phyloP scores from a whole-genome alignment of 2,329 filamentous ascomycete genomes.

The Penicillium occitanis region DNA sequence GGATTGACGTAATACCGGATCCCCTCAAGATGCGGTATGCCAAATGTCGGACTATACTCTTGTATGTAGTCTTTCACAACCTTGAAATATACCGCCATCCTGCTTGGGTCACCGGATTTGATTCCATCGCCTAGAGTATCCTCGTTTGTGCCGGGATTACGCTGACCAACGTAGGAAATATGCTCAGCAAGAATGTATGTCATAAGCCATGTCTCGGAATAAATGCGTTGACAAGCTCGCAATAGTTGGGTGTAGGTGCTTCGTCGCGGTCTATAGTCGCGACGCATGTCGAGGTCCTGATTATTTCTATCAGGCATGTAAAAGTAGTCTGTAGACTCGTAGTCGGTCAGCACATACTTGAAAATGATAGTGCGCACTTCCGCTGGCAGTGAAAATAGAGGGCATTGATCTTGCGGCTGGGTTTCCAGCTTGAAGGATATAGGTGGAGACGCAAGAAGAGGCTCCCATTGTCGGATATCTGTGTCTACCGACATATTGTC shows the following conservation, averaged over 20 bases:
- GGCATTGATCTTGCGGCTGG: neutral
- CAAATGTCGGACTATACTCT: no score
- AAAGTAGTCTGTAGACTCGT: neutral
- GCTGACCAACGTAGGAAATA: neutral
- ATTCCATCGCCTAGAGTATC: neutral
- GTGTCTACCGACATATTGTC: neutral
- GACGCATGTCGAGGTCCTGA: neutral
- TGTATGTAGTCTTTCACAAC: neutral
- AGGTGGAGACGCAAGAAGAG: neutral
- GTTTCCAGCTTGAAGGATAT: neutral
- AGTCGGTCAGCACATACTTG: neutral
- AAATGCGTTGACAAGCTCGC: constrained; percentile 46
- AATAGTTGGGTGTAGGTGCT: constrained; percentile 48
- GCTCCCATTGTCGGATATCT: neutral
- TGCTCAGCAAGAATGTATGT: neutral
- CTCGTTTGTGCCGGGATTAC: neutral
- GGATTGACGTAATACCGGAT: neutral
- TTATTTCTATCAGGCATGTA: neutral
- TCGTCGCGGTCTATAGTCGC: neutral
- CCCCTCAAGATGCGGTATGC: neutral
- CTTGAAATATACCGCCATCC: neutral
- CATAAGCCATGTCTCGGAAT: constrained; percentile 35
- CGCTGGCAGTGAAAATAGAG: neutral
- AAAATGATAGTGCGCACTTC: neutral
- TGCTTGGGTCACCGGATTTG: neutral